Evolutionary conservation across 2,329 filamentous ascomycete species (phyloP).

Genomic region (Exophiala bonariae): DNA sequence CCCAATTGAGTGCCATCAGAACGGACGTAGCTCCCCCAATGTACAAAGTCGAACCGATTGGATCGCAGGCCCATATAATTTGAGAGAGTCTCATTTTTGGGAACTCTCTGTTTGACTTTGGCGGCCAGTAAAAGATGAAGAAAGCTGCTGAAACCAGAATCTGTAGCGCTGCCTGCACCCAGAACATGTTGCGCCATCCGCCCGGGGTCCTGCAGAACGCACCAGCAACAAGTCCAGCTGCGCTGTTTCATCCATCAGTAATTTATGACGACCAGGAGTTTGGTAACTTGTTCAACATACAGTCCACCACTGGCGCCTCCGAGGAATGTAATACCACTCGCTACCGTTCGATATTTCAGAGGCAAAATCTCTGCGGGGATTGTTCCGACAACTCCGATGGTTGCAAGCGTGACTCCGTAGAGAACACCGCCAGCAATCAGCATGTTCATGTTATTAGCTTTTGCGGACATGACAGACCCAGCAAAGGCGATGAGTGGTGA

Average conservation of each 20-base stretch:
- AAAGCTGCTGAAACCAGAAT: constrained; percentile 50
- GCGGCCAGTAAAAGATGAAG: constrained; percentile 47
- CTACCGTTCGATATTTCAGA: constrained; percentile 55
- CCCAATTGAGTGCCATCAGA: constrained; percentile 51
- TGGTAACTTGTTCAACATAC: constrained; percentile 40
- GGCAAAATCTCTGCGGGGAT: constrained; percentile 60
- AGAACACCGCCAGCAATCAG: constrained; percentile 58
- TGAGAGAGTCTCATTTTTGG: constrained; percentile 39
- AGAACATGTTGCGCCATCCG: constrained; percentile 60
- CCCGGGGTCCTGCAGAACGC: constrained; percentile 48
- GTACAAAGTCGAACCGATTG: constrained; percentile 48
- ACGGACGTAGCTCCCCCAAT: constrained; percentile 45
- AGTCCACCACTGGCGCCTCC: constrained; percentile 54
- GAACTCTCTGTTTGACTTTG: constrained; percentile 38
- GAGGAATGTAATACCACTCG: constrained; percentile 55
- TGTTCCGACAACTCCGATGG: constrained; percentile 56
- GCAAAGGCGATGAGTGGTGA: constrained; percentile 56
- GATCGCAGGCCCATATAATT: constrained; percentile 50
- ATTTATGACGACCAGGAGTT: not conserved
- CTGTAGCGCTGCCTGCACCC: constrained; percentile 59
- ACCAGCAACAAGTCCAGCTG: constrained; percentile 42
- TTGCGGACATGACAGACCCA: constrained; percentile 56
- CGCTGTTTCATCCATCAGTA: constrained; percentile 30
- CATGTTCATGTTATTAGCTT: constrained; percentile 56
- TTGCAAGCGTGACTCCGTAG: constrained; percentile 56